Evolutionary conservation across 2,329 filamentous ascomycete genomes (phyloP).

Genomic region (Sporothrix brasiliensis): DNA sequence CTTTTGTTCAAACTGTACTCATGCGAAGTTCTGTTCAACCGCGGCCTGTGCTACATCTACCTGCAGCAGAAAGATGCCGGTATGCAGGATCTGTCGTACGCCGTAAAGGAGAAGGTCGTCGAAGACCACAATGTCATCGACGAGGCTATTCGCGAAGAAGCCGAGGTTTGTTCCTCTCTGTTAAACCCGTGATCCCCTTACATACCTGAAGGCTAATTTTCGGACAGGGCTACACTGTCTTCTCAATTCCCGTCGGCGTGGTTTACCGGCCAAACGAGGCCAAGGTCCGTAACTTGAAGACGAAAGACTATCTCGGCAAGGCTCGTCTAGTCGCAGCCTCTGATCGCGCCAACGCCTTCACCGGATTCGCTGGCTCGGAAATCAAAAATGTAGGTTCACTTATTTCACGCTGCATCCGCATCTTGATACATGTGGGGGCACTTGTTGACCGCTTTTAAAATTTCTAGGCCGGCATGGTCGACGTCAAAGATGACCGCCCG

Average conservation of each 20-base stretch:
- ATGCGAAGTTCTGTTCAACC: conserved; percentile 96
- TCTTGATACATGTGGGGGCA: neutral
- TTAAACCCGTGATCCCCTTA: too few relatives aligned
- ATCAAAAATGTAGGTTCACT: conserved; percentile 66
- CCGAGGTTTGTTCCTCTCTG: conserved; percentile 65
- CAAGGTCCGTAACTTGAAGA: conserved; percentile 97
- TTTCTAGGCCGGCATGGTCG: conserved; percentile 52
- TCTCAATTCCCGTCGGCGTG: conserved; percentile 94
- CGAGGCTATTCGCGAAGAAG: conserved; percentile 89
- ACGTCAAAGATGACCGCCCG: conserved; percentile 76
- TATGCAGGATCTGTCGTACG: conserved; percentile 86
- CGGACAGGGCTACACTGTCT: conserved; percentile 88
- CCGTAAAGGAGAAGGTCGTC: conserved; percentile 93
- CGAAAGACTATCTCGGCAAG: conserved; percentile 96
- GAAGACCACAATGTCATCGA: conserved; percentile 98
- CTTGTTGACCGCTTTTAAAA: conserved; percentile 22
- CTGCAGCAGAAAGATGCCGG: conserved; percentile 88
- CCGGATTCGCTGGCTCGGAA: conserved; percentile 77
- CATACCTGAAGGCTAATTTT: neutral
- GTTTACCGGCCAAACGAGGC: conserved; percentile 95
- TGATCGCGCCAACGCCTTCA: conserved; percentile 77
- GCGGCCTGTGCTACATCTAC: conserved; percentile 96
- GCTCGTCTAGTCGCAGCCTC: conserved; percentile 89
- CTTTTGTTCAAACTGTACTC: conserved; percentile 96
- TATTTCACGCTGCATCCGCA: neutral